Conservation (phyloP, 148 eudicot genomes). For the Vaccinium myrtillus region DNA sequence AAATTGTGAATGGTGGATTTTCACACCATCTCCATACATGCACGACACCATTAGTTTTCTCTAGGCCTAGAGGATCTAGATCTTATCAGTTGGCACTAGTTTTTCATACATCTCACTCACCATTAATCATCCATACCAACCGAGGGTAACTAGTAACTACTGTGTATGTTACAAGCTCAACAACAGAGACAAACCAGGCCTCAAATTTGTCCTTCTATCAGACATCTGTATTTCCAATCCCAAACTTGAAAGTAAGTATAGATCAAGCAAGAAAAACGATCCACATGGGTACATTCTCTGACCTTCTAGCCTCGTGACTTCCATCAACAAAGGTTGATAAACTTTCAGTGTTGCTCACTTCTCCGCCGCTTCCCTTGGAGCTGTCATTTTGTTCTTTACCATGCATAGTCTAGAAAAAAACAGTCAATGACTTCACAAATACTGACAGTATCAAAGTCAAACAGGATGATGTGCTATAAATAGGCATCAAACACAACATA, state of each 20-base stretch:
- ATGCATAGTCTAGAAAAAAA: slow-evolving; percentile 46
- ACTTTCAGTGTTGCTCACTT: slow-evolving; percentile 13
- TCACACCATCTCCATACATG: not conserved
- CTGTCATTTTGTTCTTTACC: slow-evolving; percentile 26
- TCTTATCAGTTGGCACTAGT: not conserved
- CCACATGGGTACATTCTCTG: not conserved
- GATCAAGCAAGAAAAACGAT: not conserved
- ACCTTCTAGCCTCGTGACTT: slow-evolving; percentile 33
- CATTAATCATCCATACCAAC: not conserved
- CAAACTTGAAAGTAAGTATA: slow-evolving; percentile 7
- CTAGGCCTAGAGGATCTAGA: not conserved
- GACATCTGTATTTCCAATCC: not conserved
- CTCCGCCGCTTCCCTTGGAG: slow-evolving; percentile 28
- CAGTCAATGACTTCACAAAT: not conserved
- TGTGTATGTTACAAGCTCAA: not conserved
- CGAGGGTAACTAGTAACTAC: not conserved
- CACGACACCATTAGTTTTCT: not conserved
- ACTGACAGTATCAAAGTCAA: not conserved
- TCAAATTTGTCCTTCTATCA: not conserved
- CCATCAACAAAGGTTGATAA: slow-evolving; percentile 17
- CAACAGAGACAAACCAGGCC: not conserved
- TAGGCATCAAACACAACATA: not conserved
- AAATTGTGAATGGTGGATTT: not conserved
- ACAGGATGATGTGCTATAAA: not conserved
- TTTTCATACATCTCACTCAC: not conserved